Evolutionary conservation across 129 eudicot species (phyloP), one percentile per base, ranked within the genome.

Genomic region (Artemisia tridentata): DNA sequence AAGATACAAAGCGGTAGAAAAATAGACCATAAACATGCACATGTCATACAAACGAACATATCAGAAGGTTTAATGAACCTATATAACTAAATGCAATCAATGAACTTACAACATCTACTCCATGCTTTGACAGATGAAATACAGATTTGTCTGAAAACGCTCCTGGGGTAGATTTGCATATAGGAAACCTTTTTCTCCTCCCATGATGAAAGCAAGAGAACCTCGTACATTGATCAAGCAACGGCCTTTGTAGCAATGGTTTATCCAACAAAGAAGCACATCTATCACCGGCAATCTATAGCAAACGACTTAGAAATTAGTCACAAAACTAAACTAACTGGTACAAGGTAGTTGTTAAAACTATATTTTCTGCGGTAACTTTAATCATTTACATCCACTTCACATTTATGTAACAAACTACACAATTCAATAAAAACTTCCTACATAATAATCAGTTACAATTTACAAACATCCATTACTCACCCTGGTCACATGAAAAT

Each of bases 191-290:
- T 69, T 84, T 85, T 73, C 85, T 83, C 72, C 74, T 71, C 62
- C 75, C 88, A 68, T 86, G 67, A 71, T 69, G 84, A 70, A 91
- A 80, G 84, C 97, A 87, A 72, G 91, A 87, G 54, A 84, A 75
- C 54, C 77, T 38, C 68, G 79, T 79, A 53, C 70, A 67, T 72
- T 78, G 79, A 74, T 81, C 79, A 17, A 74, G 66, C 63, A 82
- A 75, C 38, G 74, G 78, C 72, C 75, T 61, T 43, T 49, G 78
- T 10, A 55, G 53, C 49, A 63, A 57, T 1, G 73, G 72, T 63
- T 81, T 89, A 43, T 81, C 86, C 62, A 67, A 59, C 66, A 71
- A 70, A 38, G 81, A 61, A 76, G 73, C 72, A 61, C 70, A 64
- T 64, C 82, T 79, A 82, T 79, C 76, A 84, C 84, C 73, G 31